Conservation (phyloP, 164 flowering plant genomes). For the Tinospora cordifolia region DNA sequence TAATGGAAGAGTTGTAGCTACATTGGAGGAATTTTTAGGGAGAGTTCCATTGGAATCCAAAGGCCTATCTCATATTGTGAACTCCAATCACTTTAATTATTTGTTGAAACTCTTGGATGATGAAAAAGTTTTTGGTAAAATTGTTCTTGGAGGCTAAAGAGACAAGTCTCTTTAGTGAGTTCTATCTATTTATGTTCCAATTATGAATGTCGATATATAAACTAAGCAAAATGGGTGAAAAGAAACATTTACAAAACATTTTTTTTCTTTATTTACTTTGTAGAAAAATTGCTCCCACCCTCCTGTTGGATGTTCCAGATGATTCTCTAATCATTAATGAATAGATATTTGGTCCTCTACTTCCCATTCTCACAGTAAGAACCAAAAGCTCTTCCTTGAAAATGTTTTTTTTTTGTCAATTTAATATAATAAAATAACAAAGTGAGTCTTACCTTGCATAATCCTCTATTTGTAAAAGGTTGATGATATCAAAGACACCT, state of each 20-base stretch:
- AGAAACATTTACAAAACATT: not conserved
- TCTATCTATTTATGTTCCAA: not conserved
- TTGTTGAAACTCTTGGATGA: slow-evolving; percentile 66
- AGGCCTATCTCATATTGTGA: too few species aligned
- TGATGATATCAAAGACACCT: slow-evolving; percentile 62
- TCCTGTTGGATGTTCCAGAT: too few species aligned
- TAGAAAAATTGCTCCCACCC: slow-evolving; percentile 82
- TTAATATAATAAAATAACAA: not conserved
- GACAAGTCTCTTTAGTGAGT: slow-evolving; percentile 58
- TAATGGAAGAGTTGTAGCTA: slow-evolving; percentile 89
- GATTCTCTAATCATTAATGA: too few species aligned
- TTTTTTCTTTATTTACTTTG: slow-evolving; percentile 10
- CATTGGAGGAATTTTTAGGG: too few species aligned
- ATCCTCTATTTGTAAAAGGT: slow-evolving; percentile 41
- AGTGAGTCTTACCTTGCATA: not conserved
- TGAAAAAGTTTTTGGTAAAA: too few species aligned
- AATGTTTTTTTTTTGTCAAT: not conserved
- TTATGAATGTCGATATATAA: too few species aligned
- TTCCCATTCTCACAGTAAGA: slow-evolving; percentile 74
- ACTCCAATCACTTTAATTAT: slow-evolving; percentile 58
- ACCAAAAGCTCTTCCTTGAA: not conserved
- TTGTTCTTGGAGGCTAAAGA: too few species aligned
- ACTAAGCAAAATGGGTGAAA: not conserved
- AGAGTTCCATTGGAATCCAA: too few species aligned
- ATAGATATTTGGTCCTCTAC: slow-evolving; percentile 93